Evolutionary conservation across 129 eudicot species (phyloP).

Genomic region (Cynara cardunculus): DNA sequence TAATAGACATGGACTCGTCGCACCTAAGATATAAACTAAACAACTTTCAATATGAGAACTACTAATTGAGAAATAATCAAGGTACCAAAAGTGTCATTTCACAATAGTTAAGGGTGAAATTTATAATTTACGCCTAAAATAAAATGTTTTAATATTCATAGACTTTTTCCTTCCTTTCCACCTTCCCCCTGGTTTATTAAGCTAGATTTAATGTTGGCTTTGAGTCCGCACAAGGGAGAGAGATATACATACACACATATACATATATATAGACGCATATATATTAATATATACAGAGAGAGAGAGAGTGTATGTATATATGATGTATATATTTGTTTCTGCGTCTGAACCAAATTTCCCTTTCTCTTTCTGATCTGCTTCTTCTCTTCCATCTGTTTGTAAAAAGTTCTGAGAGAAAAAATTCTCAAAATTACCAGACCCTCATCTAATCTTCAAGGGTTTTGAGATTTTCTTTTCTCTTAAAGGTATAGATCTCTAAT

Average conservation of each 20-base stretch:
- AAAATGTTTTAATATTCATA: slow-evolving; percentile 14
- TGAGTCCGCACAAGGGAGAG: slow-evolving; percentile 32
- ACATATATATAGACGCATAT: neutral
- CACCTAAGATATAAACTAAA: neutral
- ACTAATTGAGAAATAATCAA: neutral
- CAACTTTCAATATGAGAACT: no score
- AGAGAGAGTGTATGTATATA: slow-evolving; percentile 1
- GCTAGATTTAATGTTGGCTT: slow-evolving; percentile 47
- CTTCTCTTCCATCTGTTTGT: slow-evolving; percentile 26
- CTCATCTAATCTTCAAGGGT: slow-evolving; percentile 8
- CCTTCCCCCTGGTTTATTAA: slow-evolving; percentile 32
- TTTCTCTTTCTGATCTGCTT: slow-evolving; percentile 45
- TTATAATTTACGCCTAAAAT: neutral
- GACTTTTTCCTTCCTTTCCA: slow-evolving; percentile 14
- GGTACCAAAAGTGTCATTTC: neutral
- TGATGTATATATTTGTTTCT: slow-evolving; percentile 11
- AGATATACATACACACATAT: neutral
- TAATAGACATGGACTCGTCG: neutral
- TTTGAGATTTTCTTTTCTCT: slow-evolving; percentile 15
- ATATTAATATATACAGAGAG: slow-evolving; percentile 1
- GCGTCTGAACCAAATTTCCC: slow-evolving; percentile 27
- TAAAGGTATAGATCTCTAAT: slow-evolving; percentile 49
- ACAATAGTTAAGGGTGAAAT: neutral
- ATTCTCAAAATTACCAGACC: slow-evolving; percentile 3
- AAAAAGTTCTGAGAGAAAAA: slow-evolving; percentile 17